A percentile compares a stretch with the other conserved stretches of the same genome.
These are phyloP conservation scores for Endocalyx cinctus DNA, from an alignment of 2,329 filamentous ascomycete species.

Conservation along the genomic window DNA sequence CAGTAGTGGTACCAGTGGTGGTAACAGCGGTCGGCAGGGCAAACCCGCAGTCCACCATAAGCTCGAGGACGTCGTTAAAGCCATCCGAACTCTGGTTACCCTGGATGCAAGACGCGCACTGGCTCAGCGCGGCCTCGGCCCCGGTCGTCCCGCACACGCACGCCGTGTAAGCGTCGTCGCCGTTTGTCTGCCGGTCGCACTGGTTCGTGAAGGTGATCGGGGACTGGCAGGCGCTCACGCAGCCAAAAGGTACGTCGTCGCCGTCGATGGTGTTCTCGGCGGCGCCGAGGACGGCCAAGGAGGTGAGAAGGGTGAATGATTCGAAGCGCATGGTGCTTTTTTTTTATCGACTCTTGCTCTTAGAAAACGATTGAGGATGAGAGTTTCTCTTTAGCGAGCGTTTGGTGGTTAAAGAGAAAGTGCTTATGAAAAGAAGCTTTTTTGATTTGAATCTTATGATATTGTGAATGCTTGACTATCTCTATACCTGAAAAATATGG, in stretches of 20 bases:
- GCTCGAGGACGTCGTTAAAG: slow-evolving; percentile 17
- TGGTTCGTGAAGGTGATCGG: slow-evolving; percentile 13
- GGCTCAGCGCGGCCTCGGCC: slow-evolving; percentile 8
- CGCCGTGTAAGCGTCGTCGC: slow-evolving; percentile 10
- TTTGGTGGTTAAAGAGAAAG: too few species aligned
- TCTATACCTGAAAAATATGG: too few species aligned
- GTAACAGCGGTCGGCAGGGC: too few species aligned
- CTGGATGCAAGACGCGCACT: slow-evolving; percentile 16
- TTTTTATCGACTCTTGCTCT: too few species aligned
- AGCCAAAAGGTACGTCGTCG: slow-evolving; percentile 11
- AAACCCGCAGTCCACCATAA: slow-evolving; percentile 18
- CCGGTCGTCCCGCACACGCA: slow-evolving; percentile 12
- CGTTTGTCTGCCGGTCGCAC: slow-evolving; percentile 10
- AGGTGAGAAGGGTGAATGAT: slow-evolving; percentile 3
- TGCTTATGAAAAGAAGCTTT: too few species aligned
- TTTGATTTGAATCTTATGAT: too few species aligned
- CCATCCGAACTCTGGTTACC: slow-evolving; percentile 9
- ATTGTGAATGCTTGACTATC: too few species aligned
- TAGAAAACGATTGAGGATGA: too few species aligned
- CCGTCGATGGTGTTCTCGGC: slow-evolving; percentile 15
- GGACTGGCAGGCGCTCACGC: slow-evolving; percentile 12
- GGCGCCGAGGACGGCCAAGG: slow-evolving; percentile 6
- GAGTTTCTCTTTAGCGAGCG: too few species aligned
- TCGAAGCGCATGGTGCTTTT: slow-evolving; percentile 5
- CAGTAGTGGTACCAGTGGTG: too few species aligned